Conservation (phyloP, 75 land plant species). For the Gnetum montanum region DNA sequence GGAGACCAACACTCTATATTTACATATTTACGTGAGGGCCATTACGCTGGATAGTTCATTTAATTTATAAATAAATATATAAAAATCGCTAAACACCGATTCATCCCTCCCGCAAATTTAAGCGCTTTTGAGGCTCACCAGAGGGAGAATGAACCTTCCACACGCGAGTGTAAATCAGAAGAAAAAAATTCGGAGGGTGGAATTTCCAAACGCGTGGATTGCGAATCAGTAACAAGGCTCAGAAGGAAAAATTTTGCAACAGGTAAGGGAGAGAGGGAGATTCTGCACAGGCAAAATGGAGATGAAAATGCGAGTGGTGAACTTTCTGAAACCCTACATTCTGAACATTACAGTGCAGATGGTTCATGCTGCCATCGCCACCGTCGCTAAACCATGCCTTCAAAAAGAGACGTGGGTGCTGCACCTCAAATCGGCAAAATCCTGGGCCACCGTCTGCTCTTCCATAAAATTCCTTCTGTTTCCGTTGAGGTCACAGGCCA, state of each 20-base stretch:
- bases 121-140: too few species aligned
- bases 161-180: neutral
- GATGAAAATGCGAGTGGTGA: slow-evolving; percentile 25
- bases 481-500: slow-evolving; percentile 49
- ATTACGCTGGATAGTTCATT: too few species aligned
- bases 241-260: neutral
- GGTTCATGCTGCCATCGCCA: slow-evolving; percentile 63
- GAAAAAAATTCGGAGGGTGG: neutral
- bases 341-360: slow-evolving; percentile 70
- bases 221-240: neutral
- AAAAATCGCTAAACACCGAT: too few species aligned
- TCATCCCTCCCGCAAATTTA: too few species aligned
- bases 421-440: slow-evolving; percentile 68
- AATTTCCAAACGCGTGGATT: neutral
- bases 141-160: too few species aligned
- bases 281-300: neutral
- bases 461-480: slow-evolving; percentile 60
- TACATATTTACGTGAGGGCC: too few species aligned
- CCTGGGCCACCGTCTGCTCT: slow-evolving; percentile 54
- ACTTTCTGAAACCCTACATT: slow-evolving; percentile 70
- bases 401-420: slow-evolving; percentile 58
- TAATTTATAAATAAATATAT: too few species aligned
- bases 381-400: slow-evolving; percentile 51
- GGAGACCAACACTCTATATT: too few species aligned
- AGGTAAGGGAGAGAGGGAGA: neutral